Conservation (phyloP, 495 filamentous ascomycete species). For the Cladorrhinum samala region DNA sequence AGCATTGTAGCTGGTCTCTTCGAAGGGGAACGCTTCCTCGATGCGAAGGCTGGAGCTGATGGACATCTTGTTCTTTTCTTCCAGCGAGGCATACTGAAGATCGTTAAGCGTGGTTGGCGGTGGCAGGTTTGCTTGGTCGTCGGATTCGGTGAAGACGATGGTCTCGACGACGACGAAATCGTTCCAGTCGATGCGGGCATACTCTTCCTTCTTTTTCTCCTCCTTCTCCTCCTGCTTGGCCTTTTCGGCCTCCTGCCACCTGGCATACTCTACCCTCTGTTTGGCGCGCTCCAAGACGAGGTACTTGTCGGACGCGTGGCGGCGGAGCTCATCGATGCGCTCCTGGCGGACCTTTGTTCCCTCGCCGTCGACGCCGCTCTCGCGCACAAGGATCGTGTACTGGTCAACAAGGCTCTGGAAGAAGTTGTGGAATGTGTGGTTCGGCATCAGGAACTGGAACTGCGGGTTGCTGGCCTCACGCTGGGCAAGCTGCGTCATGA, state of each 20-base stretch:
- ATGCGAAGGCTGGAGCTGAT: conserved; percentile 76
- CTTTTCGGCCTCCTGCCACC: conserved; percentile 79
- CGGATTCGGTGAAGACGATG: conserved; percentile 83
- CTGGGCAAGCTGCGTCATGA: conserved; percentile 81
- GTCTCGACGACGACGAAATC: conserved; percentile 96
- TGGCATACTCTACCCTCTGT: conserved; percentile 79
- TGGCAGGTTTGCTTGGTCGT: conserved; percentile 80
- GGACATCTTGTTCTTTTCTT: conserved; percentile 87
- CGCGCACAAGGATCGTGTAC: conserved; percentile 75
- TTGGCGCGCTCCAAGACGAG: conserved; percentile 74
- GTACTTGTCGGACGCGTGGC: conserved; percentile 73
- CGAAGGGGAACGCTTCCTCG: conserved; percentile 90
- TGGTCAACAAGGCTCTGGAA: conserved; percentile 90
- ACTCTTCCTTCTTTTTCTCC: conserved; percentile 77
- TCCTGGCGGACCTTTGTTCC: conserved; percentile 60
- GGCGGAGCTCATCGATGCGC: conserved; percentile 65
- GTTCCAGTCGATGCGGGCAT: conserved; percentile 94
- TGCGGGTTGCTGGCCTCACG: conserved; percentile 88
- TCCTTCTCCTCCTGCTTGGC: conserved; percentile 82
- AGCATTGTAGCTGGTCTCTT: conserved; percentile 45
- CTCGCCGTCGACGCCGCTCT: conserved; percentile 61
- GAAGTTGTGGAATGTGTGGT: conserved; percentile 92
- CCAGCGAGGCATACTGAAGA: conserved; percentile 85
- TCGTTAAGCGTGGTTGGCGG: conserved; percentile 84
- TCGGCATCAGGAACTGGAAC: conserved; percentile 93